Percentiles rank a stretch among this genome's conserved stretches.
Evolutionary conservation across 768 basidiomycete genomes (phyloP).

Genomic region (Macrolepiota fuliginosa): DNA sequence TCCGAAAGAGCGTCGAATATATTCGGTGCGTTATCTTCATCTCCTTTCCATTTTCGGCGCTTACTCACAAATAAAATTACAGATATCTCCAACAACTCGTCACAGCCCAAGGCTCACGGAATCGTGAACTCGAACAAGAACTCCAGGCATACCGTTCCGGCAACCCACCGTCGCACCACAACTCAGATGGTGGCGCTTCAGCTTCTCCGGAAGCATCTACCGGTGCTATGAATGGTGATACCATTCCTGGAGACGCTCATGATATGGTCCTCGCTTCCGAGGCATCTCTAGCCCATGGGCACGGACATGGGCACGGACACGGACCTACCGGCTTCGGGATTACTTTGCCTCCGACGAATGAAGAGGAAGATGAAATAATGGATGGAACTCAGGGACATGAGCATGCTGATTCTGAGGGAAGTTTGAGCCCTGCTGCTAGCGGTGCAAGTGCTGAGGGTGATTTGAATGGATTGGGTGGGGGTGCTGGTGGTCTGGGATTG

Average conservation of each 20-base stretch:
- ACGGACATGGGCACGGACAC: too few species aligned
- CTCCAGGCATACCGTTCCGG: constrained; percentile 45
- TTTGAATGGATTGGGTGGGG: constrained; percentile 1
- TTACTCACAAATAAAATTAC: not conserved
- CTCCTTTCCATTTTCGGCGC: not conserved
- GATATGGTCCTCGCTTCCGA: constrained; percentile 7
- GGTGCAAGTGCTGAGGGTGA: constrained; percentile 7
- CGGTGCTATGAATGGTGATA: not conserved
- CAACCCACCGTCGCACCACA: constrained; percentile 11
- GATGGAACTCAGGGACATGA: constrained; percentile 13
- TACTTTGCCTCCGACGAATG: constrained; percentile 15
- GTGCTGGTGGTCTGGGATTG: not conserved
- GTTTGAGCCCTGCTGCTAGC: constrained; percentile 4
- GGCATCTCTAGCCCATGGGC: not conserved
- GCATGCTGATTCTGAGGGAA: constrained; percentile 6
- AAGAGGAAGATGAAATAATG: constrained; percentile 20
- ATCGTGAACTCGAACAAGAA: constrained; percentile 76
- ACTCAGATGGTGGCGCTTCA: not conserved
- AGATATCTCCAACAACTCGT: constrained; percentile 88
- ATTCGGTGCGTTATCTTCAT: constrained; percentile 36
- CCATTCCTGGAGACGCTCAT: constrained; percentile 5
- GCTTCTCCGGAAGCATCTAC: constrained; percentile 8
- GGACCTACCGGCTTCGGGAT: not conserved
- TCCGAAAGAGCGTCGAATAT: constrained; percentile 80
- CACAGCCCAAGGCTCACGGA: constrained; percentile 71